These are phyloP conservation scores for Leccinum broughii DNA, from an alignment of 768 basidiomycete species.

Conservation along the genomic window DNA sequence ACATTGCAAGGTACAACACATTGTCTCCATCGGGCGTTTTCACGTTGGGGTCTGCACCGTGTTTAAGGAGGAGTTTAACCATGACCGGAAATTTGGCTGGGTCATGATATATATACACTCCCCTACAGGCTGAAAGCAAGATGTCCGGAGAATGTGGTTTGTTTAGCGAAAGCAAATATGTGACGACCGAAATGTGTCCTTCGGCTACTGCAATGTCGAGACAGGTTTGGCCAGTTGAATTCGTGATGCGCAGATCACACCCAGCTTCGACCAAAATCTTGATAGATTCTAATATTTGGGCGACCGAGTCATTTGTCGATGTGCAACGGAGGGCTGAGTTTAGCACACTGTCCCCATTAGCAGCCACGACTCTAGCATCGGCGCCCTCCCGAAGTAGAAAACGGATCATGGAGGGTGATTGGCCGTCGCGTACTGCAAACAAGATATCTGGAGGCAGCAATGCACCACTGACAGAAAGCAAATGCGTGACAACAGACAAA, in stretches of 20 bases:
- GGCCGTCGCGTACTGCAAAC: neutral
- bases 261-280: neutral
- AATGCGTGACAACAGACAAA: neutral
- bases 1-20: neutral
- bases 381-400: neutral
- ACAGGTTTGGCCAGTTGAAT: neutral
- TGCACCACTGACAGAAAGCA: neutral
- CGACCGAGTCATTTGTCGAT: no score
- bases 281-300: neutral
- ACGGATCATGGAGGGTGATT: neutral
- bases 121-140: neutral
- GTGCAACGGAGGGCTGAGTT: neutral
- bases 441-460: neutral
- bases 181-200: neutral
- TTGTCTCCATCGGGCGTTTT: neutral
- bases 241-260: neutral
- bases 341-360: neutral
- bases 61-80: neutral
- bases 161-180: neutral
- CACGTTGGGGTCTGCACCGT: neutral
- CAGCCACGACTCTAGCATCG: neutral
- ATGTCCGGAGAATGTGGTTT: neutral
- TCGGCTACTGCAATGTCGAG: neutral
- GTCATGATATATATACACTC: neutral
- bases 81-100: accelerated